Evolutionary conservation across 495 filamentous ascomycete genomes (phyloP), one percentile per base, ranked within the genome.

Genomic region (Aspergillus haitiensis): DNA sequence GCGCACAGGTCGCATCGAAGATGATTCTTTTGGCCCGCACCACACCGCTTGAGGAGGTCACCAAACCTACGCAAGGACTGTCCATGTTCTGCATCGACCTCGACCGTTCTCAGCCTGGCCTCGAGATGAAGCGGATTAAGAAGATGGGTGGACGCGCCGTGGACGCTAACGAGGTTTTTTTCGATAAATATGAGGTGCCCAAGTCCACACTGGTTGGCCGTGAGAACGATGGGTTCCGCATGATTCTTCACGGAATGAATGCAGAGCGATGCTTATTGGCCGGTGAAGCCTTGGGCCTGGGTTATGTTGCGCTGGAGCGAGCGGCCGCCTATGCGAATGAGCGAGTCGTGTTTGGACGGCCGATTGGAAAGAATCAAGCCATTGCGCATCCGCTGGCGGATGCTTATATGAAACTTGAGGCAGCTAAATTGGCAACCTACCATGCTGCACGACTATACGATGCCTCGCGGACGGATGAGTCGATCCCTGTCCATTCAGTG

Each of bases 121-220:
- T 92, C 3, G 82, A 87, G 34, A 73, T 92, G 67, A 83, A 81
- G 33, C 83, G 77, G 63, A 94, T 93, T 67, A 85, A 85, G 71
- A 93, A 92, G 66, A 91, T 92, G 89, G 89, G 89, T 33, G 87
- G 87, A 3, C 76, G 87, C 10, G 88, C 88, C 0, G 81, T 92
- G n/a, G 88, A 91, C 68, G 89, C 89, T 5, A 92, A 92, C 66
- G 87, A 92, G 70, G 86, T 92, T 1, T 93, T 92, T 75, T 92
- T 92, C 69, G 88, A 91, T 64, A 81, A 85, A 58, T 93, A 90
- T 68, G 56, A 65, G 4, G 82, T 92, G 9, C 80, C 85, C 0
- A 78, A 72, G 2, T 77, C 86, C 52, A 73, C 83, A 0, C 72
- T 90, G 4, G 86, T 92, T 45, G 89, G 89, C 2, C 61, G 81